Conservation (phyloP, 208 protist genomes). For the Leishmania aethiopica region DNA sequence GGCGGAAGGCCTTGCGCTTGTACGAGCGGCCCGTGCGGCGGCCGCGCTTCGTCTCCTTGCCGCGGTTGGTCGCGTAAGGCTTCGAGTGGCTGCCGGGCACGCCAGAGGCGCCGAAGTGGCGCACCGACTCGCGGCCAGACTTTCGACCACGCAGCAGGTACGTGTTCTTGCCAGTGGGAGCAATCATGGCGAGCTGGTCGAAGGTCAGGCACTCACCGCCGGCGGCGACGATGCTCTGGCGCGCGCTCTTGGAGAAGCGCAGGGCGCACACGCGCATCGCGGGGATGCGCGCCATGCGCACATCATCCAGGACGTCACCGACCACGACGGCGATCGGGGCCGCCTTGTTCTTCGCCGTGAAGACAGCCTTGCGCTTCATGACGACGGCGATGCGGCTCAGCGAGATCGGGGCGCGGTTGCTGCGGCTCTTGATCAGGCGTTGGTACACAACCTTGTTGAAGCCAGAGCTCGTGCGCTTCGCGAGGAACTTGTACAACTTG, state of each 20-base stretch:
- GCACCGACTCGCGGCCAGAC: conserved; percentile 95
- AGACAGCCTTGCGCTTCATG: conserved; percentile 91
- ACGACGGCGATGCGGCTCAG: conserved; percentile 95
- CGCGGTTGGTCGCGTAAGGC: conserved; percentile 83
- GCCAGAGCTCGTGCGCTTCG: conserved; percentile 96
- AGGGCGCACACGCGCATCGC: conserved; percentile 98
- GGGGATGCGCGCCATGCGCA: conserved; percentile 96
- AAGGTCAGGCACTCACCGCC: conserved; percentile 99
- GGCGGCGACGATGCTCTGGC: conserved; percentile 97
- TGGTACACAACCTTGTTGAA: conserved; percentile 99
- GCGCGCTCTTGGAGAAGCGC: conserved; percentile 98
- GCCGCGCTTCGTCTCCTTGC: conserved; percentile 95
- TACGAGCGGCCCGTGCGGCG: conserved; percentile 91
- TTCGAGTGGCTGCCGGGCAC: conserved; percentile 90
- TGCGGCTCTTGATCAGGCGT: conserved; percentile 96
- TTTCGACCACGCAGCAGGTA: conserved; percentile 97
- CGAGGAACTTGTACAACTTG: conserved; percentile 99
- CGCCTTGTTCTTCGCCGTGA: conserved; percentile 78
- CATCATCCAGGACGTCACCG: conserved; percentile 99
- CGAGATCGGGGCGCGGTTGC: conserved; percentile 97
- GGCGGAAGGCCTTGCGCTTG: conserved; percentile 80
- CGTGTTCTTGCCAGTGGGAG: conserved; percentile 97
- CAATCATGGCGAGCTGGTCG: conserved; percentile 96
- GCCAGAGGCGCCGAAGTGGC: conserved; percentile 99
- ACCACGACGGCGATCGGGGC: conserved; percentile 98